Conservation (phyloP, 345 rosid species). For the Brassica napus region DNA sequence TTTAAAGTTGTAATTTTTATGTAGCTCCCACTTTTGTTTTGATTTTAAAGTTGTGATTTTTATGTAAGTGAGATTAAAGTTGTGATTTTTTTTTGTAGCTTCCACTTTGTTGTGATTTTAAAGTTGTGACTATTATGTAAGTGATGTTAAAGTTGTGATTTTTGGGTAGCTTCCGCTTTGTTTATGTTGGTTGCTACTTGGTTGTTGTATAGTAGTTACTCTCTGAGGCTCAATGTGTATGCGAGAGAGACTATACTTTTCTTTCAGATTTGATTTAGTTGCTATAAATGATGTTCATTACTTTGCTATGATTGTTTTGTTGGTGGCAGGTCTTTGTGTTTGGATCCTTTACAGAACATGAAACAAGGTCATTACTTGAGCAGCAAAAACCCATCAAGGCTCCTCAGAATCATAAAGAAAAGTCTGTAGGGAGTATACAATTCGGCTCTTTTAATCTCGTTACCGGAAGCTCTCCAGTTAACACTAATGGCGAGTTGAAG, state of each 20-base stretch:
- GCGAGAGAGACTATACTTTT: neutral
- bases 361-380: conserved; percentile 60
- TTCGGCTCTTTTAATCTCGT: conserved; percentile 54
- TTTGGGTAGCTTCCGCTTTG: neutral
- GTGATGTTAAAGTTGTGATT: neutral
- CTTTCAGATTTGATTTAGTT: neutral
- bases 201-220: neutral
- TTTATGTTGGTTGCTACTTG: neutral
- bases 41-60: neutral
- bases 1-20: neutral
- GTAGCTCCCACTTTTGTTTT: neutral
- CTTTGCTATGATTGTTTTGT: neutral
- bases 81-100: neutral
- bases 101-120: neutral
- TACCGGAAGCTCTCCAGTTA: conserved; percentile 44
- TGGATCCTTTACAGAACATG: conserved; percentile 94
- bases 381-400: conserved; percentile 38
- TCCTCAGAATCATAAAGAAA: conserved; percentile 46
- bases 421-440: conserved; percentile 46
- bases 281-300: neutral
- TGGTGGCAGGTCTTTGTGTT: conserved; percentile 58
- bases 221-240: neutral
- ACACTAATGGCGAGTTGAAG: conserved; percentile 42
- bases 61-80: neutral
- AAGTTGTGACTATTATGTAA: neutral